Conservation (phyloP, 768 basidiomycete species). For the Lentinula guzmanii region DNA sequence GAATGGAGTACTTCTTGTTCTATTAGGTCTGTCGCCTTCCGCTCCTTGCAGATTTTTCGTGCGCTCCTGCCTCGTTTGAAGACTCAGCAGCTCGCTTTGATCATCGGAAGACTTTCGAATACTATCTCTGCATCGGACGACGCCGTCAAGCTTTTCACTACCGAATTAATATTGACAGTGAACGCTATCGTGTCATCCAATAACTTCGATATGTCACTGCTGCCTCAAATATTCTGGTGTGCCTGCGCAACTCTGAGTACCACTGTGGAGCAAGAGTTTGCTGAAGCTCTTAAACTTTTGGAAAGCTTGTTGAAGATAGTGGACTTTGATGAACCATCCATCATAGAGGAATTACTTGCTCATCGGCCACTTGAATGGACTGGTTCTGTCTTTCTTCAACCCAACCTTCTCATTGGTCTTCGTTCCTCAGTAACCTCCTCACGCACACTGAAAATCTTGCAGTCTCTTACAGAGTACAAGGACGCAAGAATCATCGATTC, state of each 20-base stretch:
- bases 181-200: conserved; percentile 50
- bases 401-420: conserved; percentile 67
- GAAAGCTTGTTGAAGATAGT: conserved; percentile 59
- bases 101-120: conserved; percentile 79
- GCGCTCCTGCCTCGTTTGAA: conserved; percentile 69
- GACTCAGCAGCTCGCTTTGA: conserved; percentile 65
- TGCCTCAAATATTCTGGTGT: conserved; percentile 88
- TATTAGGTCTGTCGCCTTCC: conserved; percentile 78
- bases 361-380: conserved; percentile 71
- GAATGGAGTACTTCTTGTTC: conserved; percentile 85
- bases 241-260: conserved; percentile 77
- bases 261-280: conserved; percentile 76
- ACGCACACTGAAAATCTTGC: conserved; percentile 64
- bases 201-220: conserved; percentile 52
- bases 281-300: conserved; percentile 58
- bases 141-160: conserved; percentile 77
- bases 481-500: conserved; percentile 67
- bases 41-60: conserved; percentile 88
- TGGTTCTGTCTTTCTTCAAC: conserved; percentile 58
- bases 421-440: conserved; percentile 69
- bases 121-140: conserved; percentile 73
- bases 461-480: conserved; percentile 51
- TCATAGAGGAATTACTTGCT: conserved; percentile 60
- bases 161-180: conserved; percentile 77
- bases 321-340: conserved; percentile 64